Base-by-base conservation (phyloP, 176 grass and related monocot genomes). In the Chloris gayana region DNA sequence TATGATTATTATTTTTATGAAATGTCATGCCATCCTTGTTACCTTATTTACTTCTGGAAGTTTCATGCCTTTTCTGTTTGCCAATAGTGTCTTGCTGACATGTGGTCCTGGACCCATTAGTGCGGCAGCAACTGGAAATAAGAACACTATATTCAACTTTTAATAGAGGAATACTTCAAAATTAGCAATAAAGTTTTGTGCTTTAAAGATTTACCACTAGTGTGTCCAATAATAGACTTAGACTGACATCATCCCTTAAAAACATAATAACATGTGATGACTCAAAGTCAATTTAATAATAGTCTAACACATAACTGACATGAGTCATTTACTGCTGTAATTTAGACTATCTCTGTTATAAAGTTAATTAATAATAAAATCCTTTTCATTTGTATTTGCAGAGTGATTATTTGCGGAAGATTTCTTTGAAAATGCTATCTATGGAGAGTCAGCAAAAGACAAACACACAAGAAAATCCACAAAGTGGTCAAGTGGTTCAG, bases 381-480 rank as follows among this genome's bases (percentile, higher is more conserved):
- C 7, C 21, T 85, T 73, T 57, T 68, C 3, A 79, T 76, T 77
- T 83, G 70, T 13, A 25, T 59, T 22, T 76, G 33, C 83, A 94
- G 95, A 51, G 80, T 82, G 95, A 94, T 94, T 98, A 98, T 91
- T 70, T 94, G 73, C 87, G 85, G 75, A 92, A 67, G 77, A 91
- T 94, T 89, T 97, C 95, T 92, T 29, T 91, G 32, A 94, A 94
- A 84, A 91, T 94, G 83, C 83, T 94, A 17, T 98, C 92, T 22
- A 89, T 94, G 92, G 94, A 97, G 56, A 67, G 64, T 68, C 64
- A 54, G 24, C 10, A 6, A 27, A 26, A 27, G 45, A 84, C 85
- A 42, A 95, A 95, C 80, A 51, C 90, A 29, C 86, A 95, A 58
- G 82, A 79, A 71, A 30, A 63, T 77, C 75, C 78, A 77, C 56